These are phyloP conservation scores for Colletotrichum musae DNA, from an alignment of 2,329 filamentous ascomycete species.

Conservation along the genomic window DNA sequence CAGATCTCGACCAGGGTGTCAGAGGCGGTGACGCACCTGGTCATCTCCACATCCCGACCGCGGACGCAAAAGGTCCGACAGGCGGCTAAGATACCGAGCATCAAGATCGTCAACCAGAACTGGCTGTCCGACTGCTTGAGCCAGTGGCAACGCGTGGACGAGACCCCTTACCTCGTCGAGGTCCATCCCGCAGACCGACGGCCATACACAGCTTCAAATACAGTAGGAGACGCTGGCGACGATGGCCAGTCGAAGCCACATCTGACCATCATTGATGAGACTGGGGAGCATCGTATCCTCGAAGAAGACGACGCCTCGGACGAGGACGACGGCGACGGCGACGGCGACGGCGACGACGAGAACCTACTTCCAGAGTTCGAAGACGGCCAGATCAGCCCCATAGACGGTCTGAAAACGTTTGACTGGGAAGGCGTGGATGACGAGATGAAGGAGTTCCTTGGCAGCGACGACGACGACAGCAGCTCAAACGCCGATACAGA, in stretches of 20 bases:
- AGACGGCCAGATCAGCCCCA: slow-evolving; percentile 63
- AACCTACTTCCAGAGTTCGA: slow-evolving; percentile 65
- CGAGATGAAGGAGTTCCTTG: slow-evolving; percentile 83
- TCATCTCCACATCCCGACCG: slow-evolving; percentile 78
- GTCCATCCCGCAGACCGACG: slow-evolving; percentile 78
- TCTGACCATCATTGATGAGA: slow-evolving; percentile 59
- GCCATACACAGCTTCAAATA: slow-evolving; percentile 50
- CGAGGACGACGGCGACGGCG: slow-evolving; percentile 51
- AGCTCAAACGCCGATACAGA: slow-evolving; percentile 58
- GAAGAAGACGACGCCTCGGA: slow-evolving; percentile 53
- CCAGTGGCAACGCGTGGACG: slow-evolving; percentile 86
- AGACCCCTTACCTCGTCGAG: slow-evolving; percentile 83
- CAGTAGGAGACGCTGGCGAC: slow-evolving; percentile 44
- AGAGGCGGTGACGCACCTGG: slow-evolving; percentile 79
- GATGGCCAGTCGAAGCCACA: slow-evolving; percentile 60
- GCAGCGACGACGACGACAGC: slow-evolving; percentile 66
- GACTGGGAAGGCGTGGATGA: slow-evolving; percentile 77
- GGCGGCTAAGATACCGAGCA: slow-evolving; percentile 82
- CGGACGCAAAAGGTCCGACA: slow-evolving; percentile 93
- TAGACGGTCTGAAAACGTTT: slow-evolving; percentile 70
- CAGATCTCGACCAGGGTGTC: slow-evolving; percentile 70
- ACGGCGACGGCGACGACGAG: slow-evolving; percentile 58
- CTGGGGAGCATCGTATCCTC: slow-evolving; percentile 58
- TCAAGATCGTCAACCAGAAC: slow-evolving; percentile 92
- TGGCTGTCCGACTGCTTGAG: slow-evolving; percentile 91